These are phyloP conservation scores for Trametes pubescens DNA, from an alignment of 1,284 basidiomycete genomes.

Conservation along the genomic window DNA sequence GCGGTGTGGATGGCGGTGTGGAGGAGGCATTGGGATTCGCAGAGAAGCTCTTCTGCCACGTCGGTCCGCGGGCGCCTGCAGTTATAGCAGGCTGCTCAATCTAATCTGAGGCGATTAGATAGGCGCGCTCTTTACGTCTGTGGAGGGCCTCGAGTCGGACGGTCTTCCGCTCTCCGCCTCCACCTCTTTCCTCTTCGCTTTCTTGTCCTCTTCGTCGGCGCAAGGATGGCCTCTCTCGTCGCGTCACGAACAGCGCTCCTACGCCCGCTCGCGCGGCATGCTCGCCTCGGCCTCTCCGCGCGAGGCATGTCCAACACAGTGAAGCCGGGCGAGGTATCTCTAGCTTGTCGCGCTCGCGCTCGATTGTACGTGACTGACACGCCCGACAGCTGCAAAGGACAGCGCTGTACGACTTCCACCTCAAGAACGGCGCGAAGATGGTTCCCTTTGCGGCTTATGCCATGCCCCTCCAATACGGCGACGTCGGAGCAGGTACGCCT, in stretches of 20 bases:
- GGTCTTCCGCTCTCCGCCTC: constrained; percentile 14
- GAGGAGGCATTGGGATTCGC: neutral
- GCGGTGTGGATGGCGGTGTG: neutral
- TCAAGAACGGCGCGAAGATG: constrained; percentile 90
- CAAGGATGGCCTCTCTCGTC: constrained; percentile 7
- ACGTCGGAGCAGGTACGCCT: constrained; percentile 79
- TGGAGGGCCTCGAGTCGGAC: neutral
- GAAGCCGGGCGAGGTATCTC: constrained; percentile 15
- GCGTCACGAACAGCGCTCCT: constrained; percentile 8
- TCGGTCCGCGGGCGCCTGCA: constrained; percentile 10
- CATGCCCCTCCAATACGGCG: constrained; percentile 93
- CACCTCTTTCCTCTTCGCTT: neutral
- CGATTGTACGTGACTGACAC: neutral
- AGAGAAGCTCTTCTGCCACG: constrained; percentile 23
- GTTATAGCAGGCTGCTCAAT: neutral
- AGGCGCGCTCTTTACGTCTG: constrained; percentile 2
- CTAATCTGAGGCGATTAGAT: neutral
- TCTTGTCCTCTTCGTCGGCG: neutral
- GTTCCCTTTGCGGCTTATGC: constrained; percentile 95
- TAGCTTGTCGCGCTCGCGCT: no score
- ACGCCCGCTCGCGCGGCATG: constrained; percentile 12
- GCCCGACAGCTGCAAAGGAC: constrained; percentile 63
- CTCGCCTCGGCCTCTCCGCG: constrained; percentile 1
- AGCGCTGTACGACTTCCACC: constrained; percentile 91
- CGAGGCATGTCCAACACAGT: constrained; percentile 23